Evolutionary conservation across 139 green algal genomes (phyloP), one percentile per base, ranked within the genome.

Genomic region (Chlamydomonas incerta): DNA sequence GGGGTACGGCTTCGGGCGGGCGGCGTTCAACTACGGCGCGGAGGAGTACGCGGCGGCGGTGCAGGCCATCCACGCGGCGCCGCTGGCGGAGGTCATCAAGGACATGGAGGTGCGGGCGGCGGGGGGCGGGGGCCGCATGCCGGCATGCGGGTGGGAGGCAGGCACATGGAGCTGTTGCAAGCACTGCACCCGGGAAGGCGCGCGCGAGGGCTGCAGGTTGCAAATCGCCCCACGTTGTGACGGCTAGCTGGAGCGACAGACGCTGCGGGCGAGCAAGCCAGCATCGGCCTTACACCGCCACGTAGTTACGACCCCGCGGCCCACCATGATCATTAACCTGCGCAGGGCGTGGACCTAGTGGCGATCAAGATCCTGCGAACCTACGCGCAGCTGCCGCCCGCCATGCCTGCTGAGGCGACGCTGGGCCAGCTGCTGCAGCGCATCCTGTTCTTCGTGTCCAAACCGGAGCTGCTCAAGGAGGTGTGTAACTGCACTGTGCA

Each of bases 1-100:
- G 92, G 97, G 95, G 23, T 99, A 99, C 87, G 72, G 81, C 47
- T 99, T 98, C 87, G 97, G 97, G 11, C 93, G 97, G 28, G 95
- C 93, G 8, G 89, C 89, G 6, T 99, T 95, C 90, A 97, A 96
- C 87, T 95, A 97, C 77, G 82, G 83, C 13, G 41, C 76, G 29
- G 50, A 88, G 20, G 76, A 91, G n/a, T 98, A 96, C 88, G 34
- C 79, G 35, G 41, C 82, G 26, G 95, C 96, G 11, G 83, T 95
- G 58, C 57, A 72, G 8, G 80, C 77, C 8, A 84, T 95, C 47
- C 74, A 88, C 67, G 46, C 28, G 10, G 87, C 91, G 11, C 50
- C 72, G 14, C 86, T 98, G 75, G 67, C 72, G 3, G 73, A 71
- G 26, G 72, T 97, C 37, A 23, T 94, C 18, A 66, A 77, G 1